These are phyloP conservation scores for Albophoma yamanashiensis DNA, from an alignment of 2,329 filamentous ascomycete genomes.

Conservation along the genomic window DNA sequence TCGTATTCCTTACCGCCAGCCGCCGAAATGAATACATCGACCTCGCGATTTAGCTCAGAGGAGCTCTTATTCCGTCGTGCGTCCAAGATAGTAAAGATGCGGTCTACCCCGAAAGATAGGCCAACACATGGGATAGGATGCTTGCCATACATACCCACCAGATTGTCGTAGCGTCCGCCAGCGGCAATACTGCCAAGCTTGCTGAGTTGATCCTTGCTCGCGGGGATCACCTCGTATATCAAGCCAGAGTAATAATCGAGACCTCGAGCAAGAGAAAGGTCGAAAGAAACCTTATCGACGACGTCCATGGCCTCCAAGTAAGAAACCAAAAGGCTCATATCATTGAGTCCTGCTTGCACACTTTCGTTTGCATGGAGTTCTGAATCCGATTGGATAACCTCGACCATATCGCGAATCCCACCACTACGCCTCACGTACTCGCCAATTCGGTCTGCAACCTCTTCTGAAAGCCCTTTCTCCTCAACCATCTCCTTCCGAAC, in stretches of 20 bases:
- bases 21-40: conserved; percentile 87
- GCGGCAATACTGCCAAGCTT: conserved; percentile 77
- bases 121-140: conserved; percentile 53
- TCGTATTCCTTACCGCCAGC: conserved; percentile 80
- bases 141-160: conserved; percentile 91
- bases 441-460: conserved; percentile 78
- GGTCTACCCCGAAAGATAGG: conserved; percentile 87
- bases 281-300: conserved; percentile 69
- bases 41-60: conserved; percentile 50
- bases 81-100: conserved; percentile 88
- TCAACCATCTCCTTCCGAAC: conserved; percentile 81
- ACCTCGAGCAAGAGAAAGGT: conserved; percentile 79
- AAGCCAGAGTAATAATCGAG: conserved; percentile 86
- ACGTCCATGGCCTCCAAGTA: conserved; percentile 73
- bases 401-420: conserved; percentile 56
- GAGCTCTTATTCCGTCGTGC: conserved; percentile 56
- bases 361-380: conserved; percentile 59
- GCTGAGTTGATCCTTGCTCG: conserved; percentile 17
- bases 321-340: conserved; percentile 69
- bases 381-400: conserved; percentile 56
- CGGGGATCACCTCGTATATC: conserved; percentile 84
- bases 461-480: conserved; percentile 70
- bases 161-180: conserved; percentile 81
- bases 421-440: conserved; percentile 74
- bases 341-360: conserved; percentile 67